phyloP scores from a whole-genome alignment of 2,329 filamentous ascomycete species.

The Parastagonospora nodorum region DNA sequence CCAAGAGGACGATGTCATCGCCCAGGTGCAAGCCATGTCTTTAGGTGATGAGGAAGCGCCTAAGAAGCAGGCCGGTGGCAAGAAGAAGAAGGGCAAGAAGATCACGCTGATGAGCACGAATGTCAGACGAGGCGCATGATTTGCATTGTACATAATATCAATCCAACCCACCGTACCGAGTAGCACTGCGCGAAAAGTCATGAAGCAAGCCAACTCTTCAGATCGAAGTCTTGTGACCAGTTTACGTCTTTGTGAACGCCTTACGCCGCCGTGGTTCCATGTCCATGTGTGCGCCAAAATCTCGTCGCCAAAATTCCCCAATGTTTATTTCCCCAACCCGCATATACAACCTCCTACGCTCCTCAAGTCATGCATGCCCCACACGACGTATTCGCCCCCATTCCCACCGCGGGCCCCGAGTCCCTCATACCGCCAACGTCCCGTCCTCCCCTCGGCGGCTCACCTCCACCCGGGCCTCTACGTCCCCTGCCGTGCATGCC shows the following conservation, averaged over 20 bases:
- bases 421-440: slow-evolving; percentile 28
- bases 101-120: slow-evolving; percentile 72
- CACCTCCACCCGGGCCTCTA: slow-evolving; percentile 18
- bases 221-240: neutral
- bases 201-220: slow-evolving; percentile 7
- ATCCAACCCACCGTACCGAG: slow-evolving; percentile 21
- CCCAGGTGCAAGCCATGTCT: slow-evolving; percentile 53
- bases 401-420: slow-evolving; percentile 32
- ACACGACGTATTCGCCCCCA: slow-evolving; percentile 32
- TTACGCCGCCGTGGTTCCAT: too few relatives aligned
- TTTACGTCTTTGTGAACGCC: neutral
- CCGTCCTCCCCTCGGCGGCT: slow-evolving; percentile 20
- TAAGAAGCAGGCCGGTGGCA: slow-evolving; percentile 50
- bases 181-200: slow-evolving; percentile 33
- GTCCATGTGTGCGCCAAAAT: too few relatives aligned
- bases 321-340: neutral
- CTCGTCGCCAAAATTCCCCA: too few relatives aligned
- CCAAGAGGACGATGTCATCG: slow-evolving; percentile 60
- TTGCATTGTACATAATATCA: slow-evolving; percentile 11
- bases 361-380: slow-evolving; percentile 35
- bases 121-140: slow-evolving; percentile 59
- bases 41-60: slow-evolving; percentile 33
- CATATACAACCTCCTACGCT: neutral
- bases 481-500: slow-evolving; percentile 37
- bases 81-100: slow-evolving; percentile 70